Base-by-base conservation (phyloP, 208 protist species). In the Trypanosoma congolense region DNA sequence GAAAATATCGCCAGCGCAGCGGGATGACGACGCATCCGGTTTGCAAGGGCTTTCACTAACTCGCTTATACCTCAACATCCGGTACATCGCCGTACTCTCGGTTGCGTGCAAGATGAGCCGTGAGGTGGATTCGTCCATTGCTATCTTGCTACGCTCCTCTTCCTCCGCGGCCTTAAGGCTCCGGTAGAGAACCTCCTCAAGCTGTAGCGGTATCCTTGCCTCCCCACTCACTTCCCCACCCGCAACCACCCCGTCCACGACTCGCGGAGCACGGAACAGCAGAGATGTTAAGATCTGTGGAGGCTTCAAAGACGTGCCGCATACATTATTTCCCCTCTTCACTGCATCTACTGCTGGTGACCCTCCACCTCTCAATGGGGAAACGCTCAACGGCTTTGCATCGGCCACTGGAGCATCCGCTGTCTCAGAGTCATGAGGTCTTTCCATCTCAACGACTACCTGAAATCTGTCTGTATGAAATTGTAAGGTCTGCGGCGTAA, bases 401-500 rank as follows among this genome's bases (percentile, higher is more conserved):
- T 16, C 9, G 9, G 6, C 33, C 12, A 38, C 6, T 12, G 33
- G 33, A 6, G 12, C 33, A 38, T 38, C 33, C 12, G 33, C 33
- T 12, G 12, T 38, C 33, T 38, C 9, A 19, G 6, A 8, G 6
- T 6, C 21, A 6, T n/a, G 6, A n/a, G 6, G 6, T 46, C 21
- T 46, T 24, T n/a, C 6, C 0, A 46, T 6, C 22, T 43, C 44
- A 5, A 66, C 61, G 8, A 66, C 24, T 5, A 59, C 61, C 8
- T 48, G 31, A 28, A 66, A 66, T 19, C 0, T 0, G n/a, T 48
- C 52, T 1, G 5, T 44, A 35, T 43, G 33, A 24, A 52, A 56
- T 25, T 48, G 33, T 22, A 52, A 50, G 18, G 33, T 55, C 1
- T 41, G 50, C 4, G 50, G 45, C 3, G 61, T 66, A 19, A 66